Conservation (phyloP, 2,329 filamentous ascomycete species). For the Alternaria burnsii region DNA sequence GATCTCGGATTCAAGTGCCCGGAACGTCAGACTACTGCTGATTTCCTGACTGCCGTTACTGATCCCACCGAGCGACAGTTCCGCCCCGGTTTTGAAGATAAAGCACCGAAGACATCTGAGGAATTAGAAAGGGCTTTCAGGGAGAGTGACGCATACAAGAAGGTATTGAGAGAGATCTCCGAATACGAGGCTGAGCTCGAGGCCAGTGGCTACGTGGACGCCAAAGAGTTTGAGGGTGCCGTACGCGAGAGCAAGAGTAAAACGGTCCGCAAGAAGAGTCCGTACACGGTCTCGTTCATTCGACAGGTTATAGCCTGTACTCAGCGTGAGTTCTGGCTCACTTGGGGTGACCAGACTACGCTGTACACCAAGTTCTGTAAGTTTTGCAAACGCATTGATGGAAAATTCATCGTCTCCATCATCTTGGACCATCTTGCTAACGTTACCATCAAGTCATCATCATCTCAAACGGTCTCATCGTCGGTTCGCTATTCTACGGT, state of each 20-base stretch:
- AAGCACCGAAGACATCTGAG: constrained; percentile 72
- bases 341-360: constrained; percentile 76
- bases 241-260: constrained; percentile 72
- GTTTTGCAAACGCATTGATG: neutral
- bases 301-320: constrained; percentile 75
- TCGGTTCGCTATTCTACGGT: constrained; percentile 81
- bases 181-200: constrained; percentile 67
- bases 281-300: constrained; percentile 78
- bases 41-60: constrained; percentile 79
- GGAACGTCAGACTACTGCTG: constrained; percentile 73
- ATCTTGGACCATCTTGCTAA: neutral
- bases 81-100: constrained; percentile 64
- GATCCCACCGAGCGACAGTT: constrained; percentile 76
- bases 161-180: constrained; percentile 67
- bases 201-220: constrained; percentile 66
- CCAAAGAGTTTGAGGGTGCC: constrained; percentile 70
- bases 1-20: constrained; percentile 70
- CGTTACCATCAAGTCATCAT: constrained; percentile 66
- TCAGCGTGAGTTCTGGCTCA: constrained; percentile 79
- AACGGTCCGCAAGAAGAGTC: constrained; percentile 72
- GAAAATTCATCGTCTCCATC: neutral
- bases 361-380: constrained; percentile 72
- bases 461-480: constrained; percentile 75
- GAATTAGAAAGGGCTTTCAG: constrained; percentile 75
- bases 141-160: constrained; percentile 68